A percentile compares a stretch with the other conserved stretches of the same genome.
Evolutionary conservation across 106 monocot genomes (phyloP).

Genomic region (Acanthochlamys bracteata): DNA sequence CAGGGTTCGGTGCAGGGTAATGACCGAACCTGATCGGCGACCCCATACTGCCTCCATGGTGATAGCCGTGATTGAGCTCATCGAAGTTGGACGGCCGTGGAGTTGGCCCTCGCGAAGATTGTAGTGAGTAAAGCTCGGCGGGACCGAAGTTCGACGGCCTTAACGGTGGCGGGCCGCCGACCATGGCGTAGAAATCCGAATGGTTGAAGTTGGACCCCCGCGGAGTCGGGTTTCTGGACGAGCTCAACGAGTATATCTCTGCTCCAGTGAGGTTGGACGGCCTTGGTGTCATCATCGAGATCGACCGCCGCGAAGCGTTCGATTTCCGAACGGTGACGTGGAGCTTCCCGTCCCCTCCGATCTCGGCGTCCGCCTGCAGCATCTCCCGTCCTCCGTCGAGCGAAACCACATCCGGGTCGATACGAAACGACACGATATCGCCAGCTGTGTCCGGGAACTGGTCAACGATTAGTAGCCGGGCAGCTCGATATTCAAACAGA

Average conservation of each 20-base stretch:
- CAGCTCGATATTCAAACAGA: constrained; percentile 93
- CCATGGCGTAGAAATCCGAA: constrained; percentile 67
- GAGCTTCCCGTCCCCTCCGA: constrained; percentile 49
- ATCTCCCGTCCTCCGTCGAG: constrained; percentile 39
- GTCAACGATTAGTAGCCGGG: constrained; percentile 53
- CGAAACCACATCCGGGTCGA: constrained; percentile 52
- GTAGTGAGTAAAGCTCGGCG: constrained; percentile 47
- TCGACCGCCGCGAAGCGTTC: too few species aligned
- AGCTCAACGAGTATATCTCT: too few species aligned
- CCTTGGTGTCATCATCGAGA: too few species aligned
- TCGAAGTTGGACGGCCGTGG: constrained; percentile 61
- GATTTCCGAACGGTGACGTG: constrained; percentile 84
- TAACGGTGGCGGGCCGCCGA: constrained; percentile 19
- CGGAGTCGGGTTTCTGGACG: constrained; percentile 49
- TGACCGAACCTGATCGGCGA: constrained; percentile 12
- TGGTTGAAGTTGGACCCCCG: too few species aligned
- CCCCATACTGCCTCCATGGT: not conserved
- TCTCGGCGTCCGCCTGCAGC: constrained; percentile 44
- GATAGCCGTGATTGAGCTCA: constrained; percentile 8
- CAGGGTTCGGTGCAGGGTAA: constrained; percentile 23
- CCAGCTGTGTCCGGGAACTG: constrained; percentile 67
- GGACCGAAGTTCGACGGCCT: constrained; percentile 50
- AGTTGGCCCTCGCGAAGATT: constrained; percentile 52
- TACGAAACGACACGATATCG: constrained; percentile 42
- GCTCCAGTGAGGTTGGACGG: too few species aligned